Conservation (phyloP, 192 early-diverging fungal genomes). For the Coemansia guatemalensis region DNA sequence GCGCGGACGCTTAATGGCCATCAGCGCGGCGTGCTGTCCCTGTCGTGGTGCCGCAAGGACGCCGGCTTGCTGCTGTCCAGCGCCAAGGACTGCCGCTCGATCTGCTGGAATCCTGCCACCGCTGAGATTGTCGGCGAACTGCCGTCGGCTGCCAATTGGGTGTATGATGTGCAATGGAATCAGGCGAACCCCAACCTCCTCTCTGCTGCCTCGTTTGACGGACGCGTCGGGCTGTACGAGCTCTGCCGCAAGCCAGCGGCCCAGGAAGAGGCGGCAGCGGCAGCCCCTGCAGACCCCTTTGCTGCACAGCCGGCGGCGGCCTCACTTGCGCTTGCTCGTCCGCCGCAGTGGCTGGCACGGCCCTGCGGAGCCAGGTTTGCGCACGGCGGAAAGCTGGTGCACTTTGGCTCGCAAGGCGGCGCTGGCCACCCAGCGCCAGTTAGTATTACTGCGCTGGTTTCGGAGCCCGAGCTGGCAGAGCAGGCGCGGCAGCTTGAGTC, state of each 20-base stretch:
- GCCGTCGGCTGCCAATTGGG: slow-evolving; percentile 85
- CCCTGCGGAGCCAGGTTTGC: slow-evolving; percentile 86
- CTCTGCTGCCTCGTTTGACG: slow-evolving; percentile 89
- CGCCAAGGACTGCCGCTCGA: slow-evolving; percentile 93
- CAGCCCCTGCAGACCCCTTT: slow-evolving; percentile 70
- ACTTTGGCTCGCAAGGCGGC: slow-evolving; percentile 61
- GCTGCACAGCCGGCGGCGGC: slow-evolving; percentile 51
- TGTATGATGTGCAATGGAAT: slow-evolving; percentile 96
- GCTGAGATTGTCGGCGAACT: slow-evolving; percentile 90
- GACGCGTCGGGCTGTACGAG: slow-evolving; percentile 84
- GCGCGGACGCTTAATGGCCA: slow-evolving; percentile 84
- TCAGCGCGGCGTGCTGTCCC: slow-evolving; percentile 83
- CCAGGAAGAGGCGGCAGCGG: slow-evolving; percentile 22
- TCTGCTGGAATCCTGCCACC: slow-evolving; percentile 88
- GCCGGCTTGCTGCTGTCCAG: slow-evolving; percentile 87
- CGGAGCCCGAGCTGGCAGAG: slow-evolving; percentile 69
- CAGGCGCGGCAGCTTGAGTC: slow-evolving; percentile 73
- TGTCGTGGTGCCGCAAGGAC: slow-evolving; percentile 96
- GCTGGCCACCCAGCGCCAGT: slow-evolving; percentile 51
- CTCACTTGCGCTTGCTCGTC: slow-evolving; percentile 68
- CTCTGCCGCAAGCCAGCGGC: slow-evolving; percentile 50
- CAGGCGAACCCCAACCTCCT: slow-evolving; percentile 90
- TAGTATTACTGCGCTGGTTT: slow-evolving; percentile 64
- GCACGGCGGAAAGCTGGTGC: slow-evolving; percentile 87
- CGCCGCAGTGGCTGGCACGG: slow-evolving; percentile 94